Percentiles rank a stretch among this genome's conserved stretches.
Conservation (phyloP, 139 green algal species). For the Micractinium sp. region DNA sequence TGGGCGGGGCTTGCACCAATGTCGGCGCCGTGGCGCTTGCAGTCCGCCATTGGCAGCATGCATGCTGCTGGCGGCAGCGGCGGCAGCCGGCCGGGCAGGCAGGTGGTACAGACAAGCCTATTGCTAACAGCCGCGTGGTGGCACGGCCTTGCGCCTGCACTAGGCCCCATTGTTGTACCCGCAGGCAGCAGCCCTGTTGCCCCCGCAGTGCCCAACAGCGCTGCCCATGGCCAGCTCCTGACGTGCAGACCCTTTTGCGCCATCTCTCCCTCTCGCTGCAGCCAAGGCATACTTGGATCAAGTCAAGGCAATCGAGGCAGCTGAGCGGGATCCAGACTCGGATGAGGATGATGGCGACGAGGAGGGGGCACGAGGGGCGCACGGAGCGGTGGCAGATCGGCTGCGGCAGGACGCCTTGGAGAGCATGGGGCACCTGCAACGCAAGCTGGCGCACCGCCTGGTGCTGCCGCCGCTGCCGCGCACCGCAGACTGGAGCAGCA, state of each 20-base stretch:
- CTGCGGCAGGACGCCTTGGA: slow-evolving; percentile 62
- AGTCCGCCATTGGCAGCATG: neutral
- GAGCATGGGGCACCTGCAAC: slow-evolving; percentile 59
- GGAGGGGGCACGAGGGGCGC: slow-evolving; percentile 52
- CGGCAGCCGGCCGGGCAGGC: neutral
- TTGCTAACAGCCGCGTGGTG: too few species aligned
- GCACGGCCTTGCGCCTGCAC: neutral
- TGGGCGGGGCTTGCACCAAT: neutral
- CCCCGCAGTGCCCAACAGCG: too few species aligned
- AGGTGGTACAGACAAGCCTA: too few species aligned
- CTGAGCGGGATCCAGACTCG: slow-evolving; percentile 37
- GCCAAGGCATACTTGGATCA: slow-evolving; percentile 78
- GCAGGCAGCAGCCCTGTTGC: too few species aligned
- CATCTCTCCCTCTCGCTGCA: slow-evolving; percentile 37
- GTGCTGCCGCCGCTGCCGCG: slow-evolving; percentile 46
- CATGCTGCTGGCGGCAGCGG: neutral
- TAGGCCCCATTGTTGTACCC: neutral
- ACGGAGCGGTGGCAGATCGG: slow-evolving; percentile 46
- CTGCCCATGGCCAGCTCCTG: too few species aligned
- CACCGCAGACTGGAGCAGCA: slow-evolving; percentile 10
- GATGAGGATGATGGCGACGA: slow-evolving; percentile 48
- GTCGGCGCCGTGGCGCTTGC: neutral
- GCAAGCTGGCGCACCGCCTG: slow-evolving; percentile 60
- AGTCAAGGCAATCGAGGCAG: slow-evolving; percentile 52
- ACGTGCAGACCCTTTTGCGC: neutral